Conservation (phyloP, 768 basidiomycete species). For the Xerocomus brunneocitrinus region DNA sequence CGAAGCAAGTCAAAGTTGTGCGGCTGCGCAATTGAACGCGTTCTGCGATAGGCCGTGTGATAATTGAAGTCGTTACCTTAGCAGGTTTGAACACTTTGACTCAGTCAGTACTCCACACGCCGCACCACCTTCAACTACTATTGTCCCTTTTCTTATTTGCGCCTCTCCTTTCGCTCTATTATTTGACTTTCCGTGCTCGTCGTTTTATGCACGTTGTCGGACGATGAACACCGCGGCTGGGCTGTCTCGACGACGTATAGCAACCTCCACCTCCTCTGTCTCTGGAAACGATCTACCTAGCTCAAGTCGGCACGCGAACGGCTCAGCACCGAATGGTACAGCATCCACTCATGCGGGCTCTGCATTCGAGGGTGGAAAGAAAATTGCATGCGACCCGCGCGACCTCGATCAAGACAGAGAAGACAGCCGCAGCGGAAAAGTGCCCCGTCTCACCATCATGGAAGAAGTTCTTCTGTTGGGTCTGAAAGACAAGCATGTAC, state of each 20-base stretch:
- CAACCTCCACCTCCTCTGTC: slow-evolving; percentile 35
- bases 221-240: slow-evolving; percentile 50
- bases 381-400: slow-evolving; percentile 90
- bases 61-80: slow-evolving; percentile 1
- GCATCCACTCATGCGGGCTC: slow-evolving; percentile 63
- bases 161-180: slow-evolving; percentile 3
- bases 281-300: slow-evolving; percentile 37
- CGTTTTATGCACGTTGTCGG: slow-evolving; percentile 19
- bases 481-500: slow-evolving; percentile 92
- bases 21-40: no score
- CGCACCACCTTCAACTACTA: slow-evolving; percentile 4
- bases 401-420: slow-evolving; percentile 75
- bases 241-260: slow-evolving; percentile 56
- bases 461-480: slow-evolving; percentile 94
- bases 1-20: no score
- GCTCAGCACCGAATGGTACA: slow-evolving; percentile 27
- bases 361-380: slow-evolving; percentile 81
- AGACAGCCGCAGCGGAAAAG: slow-evolving; percentile 63
- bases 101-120: slow-evolving; percentile 1
- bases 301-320: slow-evolving; percentile 28
- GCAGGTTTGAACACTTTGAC: slow-evolving; percentile 2
- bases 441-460: slow-evolving; percentile 89
- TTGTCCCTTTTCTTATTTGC: slow-evolving; percentile 3
- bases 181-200: background rate
- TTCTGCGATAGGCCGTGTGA: background rate